Conservation (phyloP, 306 rosid genomes). For the Gleditsia sinensis region DNA sequence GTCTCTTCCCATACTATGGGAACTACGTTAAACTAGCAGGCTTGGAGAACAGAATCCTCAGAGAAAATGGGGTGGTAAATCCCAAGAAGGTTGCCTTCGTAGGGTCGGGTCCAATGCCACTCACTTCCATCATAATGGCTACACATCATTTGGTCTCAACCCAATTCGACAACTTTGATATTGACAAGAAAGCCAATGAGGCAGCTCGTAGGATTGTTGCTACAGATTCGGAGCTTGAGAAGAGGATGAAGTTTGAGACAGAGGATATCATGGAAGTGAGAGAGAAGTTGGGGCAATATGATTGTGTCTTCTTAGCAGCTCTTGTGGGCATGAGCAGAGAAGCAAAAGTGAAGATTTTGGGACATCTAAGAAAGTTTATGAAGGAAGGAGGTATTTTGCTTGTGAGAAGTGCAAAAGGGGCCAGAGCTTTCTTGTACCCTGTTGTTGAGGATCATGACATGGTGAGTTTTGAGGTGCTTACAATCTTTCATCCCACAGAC, state of each 20-base stretch:
- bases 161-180: slow-evolving; percentile 64
- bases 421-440: slow-evolving; percentile 79
- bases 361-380: slow-evolving; percentile 62
- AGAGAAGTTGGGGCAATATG: slow-evolving; percentile 63
- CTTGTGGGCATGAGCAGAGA: slow-evolving; percentile 67
- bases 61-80: slow-evolving; percentile 42
- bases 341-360: slow-evolving; percentile 57
- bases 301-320: slow-evolving; percentile 76
- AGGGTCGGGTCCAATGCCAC: slow-evolving; percentile 89
- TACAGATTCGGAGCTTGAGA: slow-evolving; percentile 52
- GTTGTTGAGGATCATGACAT: slow-evolving; percentile 57
- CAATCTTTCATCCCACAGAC: slow-evolving; percentile 63
- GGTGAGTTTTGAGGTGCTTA: slow-evolving; percentile 57
- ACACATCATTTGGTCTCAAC: slow-evolving; percentile 60
- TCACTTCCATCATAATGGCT: slow-evolving; percentile 72
- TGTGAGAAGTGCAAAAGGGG: slow-evolving; percentile 78
- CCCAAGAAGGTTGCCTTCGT: slow-evolving; percentile 67
- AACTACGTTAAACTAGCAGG: slow-evolving; percentile 70
- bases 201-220: slow-evolving; percentile 54
- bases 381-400: slow-evolving; percentile 61
- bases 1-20: slow-evolving; percentile 62
- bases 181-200: slow-evolving; percentile 63
- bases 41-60: slow-evolving; percentile 54
- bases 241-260: slow-evolving; percentile 76
- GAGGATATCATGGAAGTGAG: slow-evolving; percentile 52